Evolutionary conservation across 2,329 filamentous ascomycete genomes (phyloP), one percentile per base, ranked within the genome.

Genomic region (Delphinella strobiligena): DNA sequence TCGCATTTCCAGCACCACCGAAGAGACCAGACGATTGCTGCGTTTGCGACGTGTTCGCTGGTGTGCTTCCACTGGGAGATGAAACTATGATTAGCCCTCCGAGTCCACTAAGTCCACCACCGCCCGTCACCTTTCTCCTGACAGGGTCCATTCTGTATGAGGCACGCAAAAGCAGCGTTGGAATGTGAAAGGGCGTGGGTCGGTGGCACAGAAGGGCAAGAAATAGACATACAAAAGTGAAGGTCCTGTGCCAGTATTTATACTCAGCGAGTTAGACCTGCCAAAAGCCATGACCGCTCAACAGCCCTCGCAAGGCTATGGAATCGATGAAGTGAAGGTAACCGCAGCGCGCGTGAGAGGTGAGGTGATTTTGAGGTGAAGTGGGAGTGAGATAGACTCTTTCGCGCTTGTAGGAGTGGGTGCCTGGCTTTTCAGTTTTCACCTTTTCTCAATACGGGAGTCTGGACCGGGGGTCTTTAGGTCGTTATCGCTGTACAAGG

Each of bases 171-270:
- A 5, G 14, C 5, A 33, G 31, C 7, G 31, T 33, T 7, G 8
- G 31, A 14, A 33, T 14, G n/a, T 5, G 14, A 5, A 17, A n/a
- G 14, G 31, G 31, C n/a, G n/a, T n/a, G n/a, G n/a, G n/a, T n/a
- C n/a, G n/a, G n/a, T n/a, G n/a, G n/a, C n/a, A n/a, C n/a, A n/a
- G n/a, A n/a, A n/a, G n/a, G n/a, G n/a, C n/a, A n/a, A 33, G 14
- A 24, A 4, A 19, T 8, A 12, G 30, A 54, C 56, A 45, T 51
- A 58, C 55, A 58, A 59, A 19, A 57, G 45, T 41, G 47, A 49
- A 53, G 66, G 66, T 36, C 58, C 56, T 17, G 61, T 58, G 45
- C 63, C 64, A 15, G 72, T 75, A 50, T 74, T 75, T 50, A 75
- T 65, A 43, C 64, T 69, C 52, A 75, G 58, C 42, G 63, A 66